Evolutionary conservation across 73 alveolate genomes (phyloP).

Genomic region (Loxodes magnus): DNA sequence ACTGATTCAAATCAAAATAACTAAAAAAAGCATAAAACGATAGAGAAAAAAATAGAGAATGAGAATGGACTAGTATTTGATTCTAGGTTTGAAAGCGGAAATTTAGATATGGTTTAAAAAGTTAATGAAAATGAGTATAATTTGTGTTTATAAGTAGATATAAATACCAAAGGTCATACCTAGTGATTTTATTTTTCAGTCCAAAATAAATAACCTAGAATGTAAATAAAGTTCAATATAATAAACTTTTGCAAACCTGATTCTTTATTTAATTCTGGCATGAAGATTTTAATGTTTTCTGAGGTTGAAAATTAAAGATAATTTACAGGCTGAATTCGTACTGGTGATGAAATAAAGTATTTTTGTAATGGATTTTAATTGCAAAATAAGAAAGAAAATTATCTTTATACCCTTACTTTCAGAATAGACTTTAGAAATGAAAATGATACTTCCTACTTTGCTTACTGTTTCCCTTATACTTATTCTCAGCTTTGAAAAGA

Average conservation of each 20-base stretch:
- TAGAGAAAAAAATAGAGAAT: too few relatives aligned
- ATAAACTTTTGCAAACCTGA: slow-evolving; percentile 89
- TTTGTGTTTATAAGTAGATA: slow-evolving; percentile 81
- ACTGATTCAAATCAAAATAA: too few relatives aligned
- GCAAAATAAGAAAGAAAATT: slow-evolving; percentile 22
- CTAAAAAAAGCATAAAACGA: too few relatives aligned
- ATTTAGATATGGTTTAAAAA: slow-evolving; percentile 56
- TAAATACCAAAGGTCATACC: slow-evolving; percentile 90
- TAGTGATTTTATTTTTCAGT: slow-evolving; percentile 92
- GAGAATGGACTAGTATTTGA: slow-evolving; percentile 56
- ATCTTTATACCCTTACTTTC: slow-evolving; percentile 67
- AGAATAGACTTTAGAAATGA: slow-evolving; percentile 65
- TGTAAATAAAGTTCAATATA: slow-evolving; percentile 78
- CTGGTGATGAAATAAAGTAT: slow-evolving; percentile 57
- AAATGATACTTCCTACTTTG: slow-evolving; percentile 74
- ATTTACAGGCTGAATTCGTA: slow-evolving; percentile 33
- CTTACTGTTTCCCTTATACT: slow-evolving; percentile 92
- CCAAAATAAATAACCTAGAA: slow-evolving; percentile 72
- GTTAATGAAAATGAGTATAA: slow-evolving; percentile 82
- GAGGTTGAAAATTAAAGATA: slow-evolving; percentile 24
- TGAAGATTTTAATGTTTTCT: slow-evolving; percentile 79
- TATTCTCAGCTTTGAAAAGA: slow-evolving; percentile 71
- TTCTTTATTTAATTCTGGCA: slow-evolving; percentile 74
- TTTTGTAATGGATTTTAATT: slow-evolving; percentile 34
- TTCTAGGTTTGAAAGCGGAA: slow-evolving; percentile 94